Conservation (phyloP, 2,329 filamentous ascomycete species). For the Pestalotiopsis sp. region DNA sequence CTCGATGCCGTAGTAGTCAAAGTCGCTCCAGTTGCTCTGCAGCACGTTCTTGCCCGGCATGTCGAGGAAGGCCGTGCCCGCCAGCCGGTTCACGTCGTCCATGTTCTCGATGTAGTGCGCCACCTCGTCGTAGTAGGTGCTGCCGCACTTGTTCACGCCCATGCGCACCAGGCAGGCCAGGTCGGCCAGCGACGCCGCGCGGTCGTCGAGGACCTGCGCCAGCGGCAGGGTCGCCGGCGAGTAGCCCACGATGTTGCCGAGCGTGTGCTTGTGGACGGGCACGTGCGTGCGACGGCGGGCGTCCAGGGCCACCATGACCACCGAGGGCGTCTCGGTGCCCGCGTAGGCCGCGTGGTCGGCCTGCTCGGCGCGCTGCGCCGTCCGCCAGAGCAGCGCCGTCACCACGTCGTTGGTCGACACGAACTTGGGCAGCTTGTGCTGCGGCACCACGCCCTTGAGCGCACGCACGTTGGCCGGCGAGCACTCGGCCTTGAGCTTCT, state of each 20-base stretch:
- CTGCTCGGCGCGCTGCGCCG: constrained; percentile 7
- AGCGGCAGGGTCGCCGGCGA: constrained; percentile 30
- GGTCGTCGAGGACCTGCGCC: constrained; percentile 30
- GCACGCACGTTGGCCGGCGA: constrained; percentile 6
- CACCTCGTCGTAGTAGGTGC: constrained; percentile 34
- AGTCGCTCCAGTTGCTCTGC: constrained; percentile 36
- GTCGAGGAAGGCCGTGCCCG: constrained; percentile 37
- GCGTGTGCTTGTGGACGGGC: constrained; percentile 35
- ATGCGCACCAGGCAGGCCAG: constrained; percentile 37
- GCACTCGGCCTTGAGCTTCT: constrained; percentile 17
- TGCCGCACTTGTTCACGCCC: constrained; percentile 31
- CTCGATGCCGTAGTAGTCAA: constrained; percentile 34
- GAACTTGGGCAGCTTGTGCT: constrained; percentile 9
- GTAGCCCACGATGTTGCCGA: constrained; percentile 43
- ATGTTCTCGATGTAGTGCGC: constrained; percentile 32
- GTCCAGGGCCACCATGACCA: constrained; percentile 41
- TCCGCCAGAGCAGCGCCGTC: constrained; percentile 13
- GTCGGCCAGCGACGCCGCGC: constrained; percentile 30
- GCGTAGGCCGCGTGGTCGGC: constrained; percentile 2
- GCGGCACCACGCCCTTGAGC: background rate
- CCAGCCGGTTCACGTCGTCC: constrained; percentile 33
- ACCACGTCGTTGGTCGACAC: constrained; percentile 15
- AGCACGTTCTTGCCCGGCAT: constrained; percentile 36
- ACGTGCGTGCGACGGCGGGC: constrained; percentile 36
- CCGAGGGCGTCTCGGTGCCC: constrained; percentile 24